Evolutionary conservation across 768 basidiomycete genomes (phyloP).

Genomic region (Auriscalpium microsporum): DNA sequence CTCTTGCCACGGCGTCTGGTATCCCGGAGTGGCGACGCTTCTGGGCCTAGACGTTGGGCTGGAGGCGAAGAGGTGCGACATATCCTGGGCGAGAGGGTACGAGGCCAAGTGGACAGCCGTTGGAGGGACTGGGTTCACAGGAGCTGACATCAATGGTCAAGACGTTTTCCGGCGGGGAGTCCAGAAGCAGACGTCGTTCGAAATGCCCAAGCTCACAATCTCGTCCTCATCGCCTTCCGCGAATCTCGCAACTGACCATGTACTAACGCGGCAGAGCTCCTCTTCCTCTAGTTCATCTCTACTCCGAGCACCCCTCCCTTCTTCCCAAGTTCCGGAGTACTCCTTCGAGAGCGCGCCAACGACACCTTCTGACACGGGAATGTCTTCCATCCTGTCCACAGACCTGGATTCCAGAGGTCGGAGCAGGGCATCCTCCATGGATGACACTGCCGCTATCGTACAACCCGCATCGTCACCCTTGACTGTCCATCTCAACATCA

Average conservation of each 20-base stretch:
- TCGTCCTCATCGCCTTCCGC: slow-evolving; percentile 3
- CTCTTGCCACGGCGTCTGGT: slow-evolving; percentile 72
- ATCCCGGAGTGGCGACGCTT: slow-evolving; percentile 73
- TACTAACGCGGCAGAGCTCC: slow-evolving; percentile 25
- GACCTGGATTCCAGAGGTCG: slow-evolving; percentile 26
- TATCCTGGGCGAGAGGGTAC: slow-evolving; percentile 52
- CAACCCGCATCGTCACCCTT: slow-evolving; percentile 48
- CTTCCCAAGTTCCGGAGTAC: slow-evolving; percentile 55
- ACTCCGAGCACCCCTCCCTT: slow-evolving; percentile 66
- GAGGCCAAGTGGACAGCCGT: slow-evolving; percentile 50
- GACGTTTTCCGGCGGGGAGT: slow-evolving; percentile 12
- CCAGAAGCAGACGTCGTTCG: slow-evolving; percentile 20
- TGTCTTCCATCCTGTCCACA: slow-evolving; percentile 33
- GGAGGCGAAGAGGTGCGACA: slow-evolving; percentile 58
- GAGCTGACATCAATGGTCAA: slow-evolving; percentile 49
- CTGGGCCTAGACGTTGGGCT: slow-evolving; percentile 71
- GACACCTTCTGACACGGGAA: slow-evolving; percentile 32
- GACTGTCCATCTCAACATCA: slow-evolving; percentile 74
- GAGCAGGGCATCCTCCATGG: slow-evolving; percentile 32
- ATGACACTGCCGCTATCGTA: slow-evolving; percentile 15
- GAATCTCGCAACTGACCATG: slow-evolving; percentile 20
- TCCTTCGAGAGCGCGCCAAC: slow-evolving; percentile 64
- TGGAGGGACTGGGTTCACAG: slow-evolving; percentile 63
- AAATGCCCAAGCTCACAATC: slow-evolving; percentile 27
- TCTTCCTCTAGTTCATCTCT: slow-evolving; percentile 48